Conservation (phyloP, 1,284 basidiomycete genomes). For the Marasmius oreades region DNA sequence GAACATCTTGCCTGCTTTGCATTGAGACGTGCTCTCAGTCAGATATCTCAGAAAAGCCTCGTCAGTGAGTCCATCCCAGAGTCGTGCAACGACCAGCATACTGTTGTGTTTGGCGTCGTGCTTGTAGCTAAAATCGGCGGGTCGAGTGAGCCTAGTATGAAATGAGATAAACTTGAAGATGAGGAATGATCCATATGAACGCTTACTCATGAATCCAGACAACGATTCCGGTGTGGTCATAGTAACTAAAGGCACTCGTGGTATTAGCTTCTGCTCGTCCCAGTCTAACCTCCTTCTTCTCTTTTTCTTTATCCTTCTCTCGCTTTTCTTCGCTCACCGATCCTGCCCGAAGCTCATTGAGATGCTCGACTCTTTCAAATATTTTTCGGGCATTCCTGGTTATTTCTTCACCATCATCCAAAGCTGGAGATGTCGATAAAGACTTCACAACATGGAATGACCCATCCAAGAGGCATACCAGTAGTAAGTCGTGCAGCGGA, state of each 20-base stretch:
- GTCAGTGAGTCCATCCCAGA: constrained; percentile 43
- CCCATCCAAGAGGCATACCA: constrained; percentile 64
- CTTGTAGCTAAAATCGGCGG: constrained; percentile 74
- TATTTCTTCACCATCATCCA: neutral
- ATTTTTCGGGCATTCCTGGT: neutral
- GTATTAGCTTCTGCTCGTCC: constrained; percentile 50
- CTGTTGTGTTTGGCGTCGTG: constrained; percentile 68
- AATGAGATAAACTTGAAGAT: no score
- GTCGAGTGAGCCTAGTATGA: constrained; percentile 44
- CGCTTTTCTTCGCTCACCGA: neutral
- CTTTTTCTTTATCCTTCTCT: neutral
- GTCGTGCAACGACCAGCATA: constrained; percentile 51
- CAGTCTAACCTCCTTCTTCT: constrained; percentile 24
- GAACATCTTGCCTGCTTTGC: constrained; percentile 31
- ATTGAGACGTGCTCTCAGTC: constrained; percentile 27
- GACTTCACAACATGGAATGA: constrained; percentile 58
- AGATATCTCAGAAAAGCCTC: constrained; percentile 38
- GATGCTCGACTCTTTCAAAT: neutral
- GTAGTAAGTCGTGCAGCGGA: constrained; percentile 41
- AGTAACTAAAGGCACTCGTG: constrained; percentile 47
- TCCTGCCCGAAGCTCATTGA: neutral
- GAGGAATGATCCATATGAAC: no score
- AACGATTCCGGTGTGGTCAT: constrained; percentile 42
- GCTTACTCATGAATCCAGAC: constrained; percentile 72
- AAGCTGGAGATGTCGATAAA: constrained; percentile 43